Evolutionary conservation across 1,284 basidiomycete genomes (phyloP), one percentile per base, ranked within the genome.

Genomic region (Rhodotorula sp.): DNA sequence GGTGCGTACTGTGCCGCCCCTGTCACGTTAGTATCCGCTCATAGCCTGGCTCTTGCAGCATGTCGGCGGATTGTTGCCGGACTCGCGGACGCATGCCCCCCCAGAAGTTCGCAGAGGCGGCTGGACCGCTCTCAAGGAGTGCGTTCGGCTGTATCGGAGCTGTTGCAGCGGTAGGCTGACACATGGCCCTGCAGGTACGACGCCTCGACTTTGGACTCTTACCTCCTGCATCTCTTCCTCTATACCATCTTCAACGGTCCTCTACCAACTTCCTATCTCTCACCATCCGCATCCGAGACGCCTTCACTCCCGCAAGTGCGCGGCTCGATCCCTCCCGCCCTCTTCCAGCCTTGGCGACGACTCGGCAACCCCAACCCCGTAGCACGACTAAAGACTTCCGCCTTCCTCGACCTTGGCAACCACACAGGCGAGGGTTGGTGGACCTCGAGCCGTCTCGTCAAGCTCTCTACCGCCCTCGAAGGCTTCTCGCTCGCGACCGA

Each of bases 71-170:
- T 77, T 88, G 47, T 79, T 89, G 53, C 75, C 75, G 5, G 76
- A 77, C 48, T 77, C 79, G 9, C 68, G 74, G 6, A 69, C 70
- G 22, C 79, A 78, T 59, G 78, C 87, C 31, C 85, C 89, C 7
- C 95, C 96, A 0, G 96, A 99, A 82, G 89, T 96, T n/a, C 89
- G 88, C 81, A 93, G 91, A 78, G 84, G 83, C 48, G 94, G 95
- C 11, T 98, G 92, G 89, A 87, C 86, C 28, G 82, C 82, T 0
- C 79, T 94, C 28, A 91, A 91, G 84, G 88, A 92, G 92, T 94
- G 78, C 80, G 85, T 51, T 37, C 16, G 13, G 9, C 28, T 26
- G 44, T 15, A 22, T 2, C 53, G 51, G 20, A 60, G 46, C 18
- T 51, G 7, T 44, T 18, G 24, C 30, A 1, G 18, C 16, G 9